Base-by-base conservation (phyloP, 2,329 filamentous ascomycete species). In the Hymenoscyphus scutula region DNA sequence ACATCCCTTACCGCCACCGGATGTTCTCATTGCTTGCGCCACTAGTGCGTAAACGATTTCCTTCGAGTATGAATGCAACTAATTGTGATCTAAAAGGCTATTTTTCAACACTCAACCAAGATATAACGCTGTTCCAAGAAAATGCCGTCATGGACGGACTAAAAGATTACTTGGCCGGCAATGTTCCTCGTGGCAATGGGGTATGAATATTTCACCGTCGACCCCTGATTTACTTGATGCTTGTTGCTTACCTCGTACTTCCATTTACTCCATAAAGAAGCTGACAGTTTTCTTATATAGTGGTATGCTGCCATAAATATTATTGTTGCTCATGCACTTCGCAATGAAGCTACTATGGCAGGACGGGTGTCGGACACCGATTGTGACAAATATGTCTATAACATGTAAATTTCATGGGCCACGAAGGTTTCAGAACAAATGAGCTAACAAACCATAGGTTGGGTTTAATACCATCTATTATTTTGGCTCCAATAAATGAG, bases 221-320 rank as follows among this genome's bases (percentile, higher is more conserved):
- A 17, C n/a, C 34, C 53, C 30, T 37, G 17, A 34, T 56, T 15
- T 6, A 37, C n/a, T 10, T 34, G 6, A 10, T 23, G 29, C 17
- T n/a, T 32, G 23, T 10, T 56, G n/a, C 19, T 23, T 23, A 1
- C 23, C 5, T 37, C 34, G 5, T 19, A 19, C 19, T 8, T 51
- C 13, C 34, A 13, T 13, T 51, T 23, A 13, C 19, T 51, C 45
- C 11, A 19, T 13, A 13, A 13, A 8, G 19, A 51, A 51, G 45
- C 45, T 51, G 19, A 51, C 23, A 19, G 15, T 19, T 2, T 13
- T 51, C 23, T 25, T 23, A 32, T 37, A 27, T 53, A 59, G 58
- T 58, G 60, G 59, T 64, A 61, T 38, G 62, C 60, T 56, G 32
- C 62, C 23, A 62, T 66, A 15, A 66, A 66, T 55, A 61, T 64